phyloP scores from a whole-genome alignment of 2,329 filamentous ascomycete species.

The Davidsoniella virescens region DNA sequence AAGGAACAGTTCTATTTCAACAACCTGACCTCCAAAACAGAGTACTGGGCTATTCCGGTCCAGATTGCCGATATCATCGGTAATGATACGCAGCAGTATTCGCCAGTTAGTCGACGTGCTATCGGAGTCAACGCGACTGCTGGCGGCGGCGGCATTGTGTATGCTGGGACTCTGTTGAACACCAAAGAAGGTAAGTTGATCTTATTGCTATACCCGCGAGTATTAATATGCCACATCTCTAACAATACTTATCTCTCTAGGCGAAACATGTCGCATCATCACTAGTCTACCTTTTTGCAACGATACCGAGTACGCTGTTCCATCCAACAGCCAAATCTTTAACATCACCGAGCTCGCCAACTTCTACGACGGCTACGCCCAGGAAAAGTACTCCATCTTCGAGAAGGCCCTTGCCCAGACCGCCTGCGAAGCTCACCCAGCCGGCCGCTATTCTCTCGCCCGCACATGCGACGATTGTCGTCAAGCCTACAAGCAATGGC shows the following conservation, averaged over 20 bases:
- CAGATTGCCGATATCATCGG: conserved; percentile 36
- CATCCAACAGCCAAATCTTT: conserved; percentile 53
- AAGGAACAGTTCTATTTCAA: conserved; percentile 81
- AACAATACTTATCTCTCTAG: conserved; percentile 22
- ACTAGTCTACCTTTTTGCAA: conserved; percentile 80
- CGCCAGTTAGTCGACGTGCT: conserved; percentile 11
- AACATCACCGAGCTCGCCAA: conserved; percentile 44
- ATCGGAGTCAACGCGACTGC: conserved; percentile 19
- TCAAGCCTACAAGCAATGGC: conserved; percentile 77
- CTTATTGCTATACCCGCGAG: background rate
- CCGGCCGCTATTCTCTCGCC: conserved; percentile 67
- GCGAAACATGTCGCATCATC: conserved; percentile 70
- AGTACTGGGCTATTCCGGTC: conserved; percentile 60
- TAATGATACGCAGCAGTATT: conserved; percentile 22
- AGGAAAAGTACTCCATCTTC: conserved; percentile 58
- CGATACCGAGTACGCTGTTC: conserved; percentile 80
- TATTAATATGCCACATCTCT: too few species aligned
- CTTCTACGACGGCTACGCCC: conserved; percentile 66
- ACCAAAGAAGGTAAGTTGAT: conserved; percentile 54
- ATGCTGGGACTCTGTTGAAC: conserved; percentile 51
- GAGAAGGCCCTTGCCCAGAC: conserved; percentile 67
- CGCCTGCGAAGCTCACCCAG: conserved; percentile 60
- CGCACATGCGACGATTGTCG: conserved; percentile 62
- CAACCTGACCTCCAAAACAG: conserved; percentile 53
- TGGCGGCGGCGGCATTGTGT: conserved; percentile 64